Conservation (phyloP, 2,329 filamentous ascomycete genomes). For the Hypoxylon rubiginosum region DNA sequence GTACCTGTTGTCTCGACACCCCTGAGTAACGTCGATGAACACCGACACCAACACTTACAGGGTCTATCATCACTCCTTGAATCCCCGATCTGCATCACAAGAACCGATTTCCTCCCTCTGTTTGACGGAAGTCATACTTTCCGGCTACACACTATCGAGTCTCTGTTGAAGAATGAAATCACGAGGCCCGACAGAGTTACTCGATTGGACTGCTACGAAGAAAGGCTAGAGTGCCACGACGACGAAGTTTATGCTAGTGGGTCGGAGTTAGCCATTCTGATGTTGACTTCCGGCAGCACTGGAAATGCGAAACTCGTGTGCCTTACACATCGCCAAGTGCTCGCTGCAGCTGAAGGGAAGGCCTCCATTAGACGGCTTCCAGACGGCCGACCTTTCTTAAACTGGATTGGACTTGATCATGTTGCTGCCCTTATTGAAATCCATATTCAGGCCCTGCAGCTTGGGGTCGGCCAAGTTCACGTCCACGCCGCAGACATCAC, state of each 20-base stretch:
- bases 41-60: conserved; percentile 39
- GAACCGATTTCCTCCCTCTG: conserved; percentile 8
- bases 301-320: conserved; percentile 65
- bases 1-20: conserved; percentile 41
- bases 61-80: conserved; percentile 17
- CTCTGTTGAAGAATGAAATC: too few relatives aligned
- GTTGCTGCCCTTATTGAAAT: conserved; percentile 65
- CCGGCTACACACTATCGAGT: conserved; percentile 17
- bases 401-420: conserved; percentile 67
- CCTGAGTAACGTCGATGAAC: conserved; percentile 35
- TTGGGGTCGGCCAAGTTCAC: conserved; percentile 61
- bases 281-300: conserved; percentile 68
- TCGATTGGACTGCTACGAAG: too few relatives aligned
- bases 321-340: conserved; percentile 59
- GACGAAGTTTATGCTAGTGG: too few relatives aligned
- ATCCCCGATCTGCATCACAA: conserved; percentile 39
- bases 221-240: too few relatives aligned
- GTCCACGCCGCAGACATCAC: conserved; percentile 59
- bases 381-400: conserved; percentile 55
- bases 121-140: conserved; percentile 26
- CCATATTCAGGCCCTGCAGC: conserved; percentile 62
- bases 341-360: conserved; percentile 59
- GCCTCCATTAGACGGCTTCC: conserved; percentile 44
- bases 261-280: too few relatives aligned
- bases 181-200: too few relatives aligned